These are phyloP conservation scores for Epichloe amarillans DNA, from an alignment of 2,329 filamentous ascomycete species.

Conservation along the genomic window DNA sequence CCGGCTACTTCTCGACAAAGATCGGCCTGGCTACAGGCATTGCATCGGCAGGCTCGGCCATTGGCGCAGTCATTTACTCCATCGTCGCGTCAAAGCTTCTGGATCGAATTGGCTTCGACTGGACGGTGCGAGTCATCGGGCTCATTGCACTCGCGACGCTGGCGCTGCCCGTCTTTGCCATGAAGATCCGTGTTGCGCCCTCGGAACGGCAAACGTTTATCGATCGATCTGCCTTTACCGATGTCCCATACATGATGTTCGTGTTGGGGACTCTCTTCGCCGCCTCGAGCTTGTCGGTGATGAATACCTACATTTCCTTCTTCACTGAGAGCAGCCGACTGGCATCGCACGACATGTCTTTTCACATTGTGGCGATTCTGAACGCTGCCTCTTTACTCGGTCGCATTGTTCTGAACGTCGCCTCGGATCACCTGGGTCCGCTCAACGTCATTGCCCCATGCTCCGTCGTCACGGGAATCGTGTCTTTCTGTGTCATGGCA, in stretches of 20 bases:
- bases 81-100: slow-evolving; percentile 28
- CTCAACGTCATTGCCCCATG: slow-evolving; percentile 21
- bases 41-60: slow-evolving; percentile 14
- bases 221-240: slow-evolving; percentile 36
- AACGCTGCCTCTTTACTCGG: slow-evolving; percentile 32
- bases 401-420: slow-evolving; percentile 26
- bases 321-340: slow-evolving; percentile 28
- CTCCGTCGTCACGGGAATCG: slow-evolving; percentile 16
- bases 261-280: slow-evolving; percentile 21
- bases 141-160: slow-evolving; percentile 28
- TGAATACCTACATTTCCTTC: slow-evolving; percentile 30
- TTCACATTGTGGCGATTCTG: slow-evolving; percentile 30
- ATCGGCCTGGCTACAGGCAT: slow-evolving; percentile 17
- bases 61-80: slow-evolving; percentile 12
- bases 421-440: slow-evolving; percentile 21
- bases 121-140: slow-evolving; percentile 32
- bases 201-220: slow-evolving; percentile 35
- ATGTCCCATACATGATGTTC: slow-evolving; percentile 27
- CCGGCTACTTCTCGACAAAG: slow-evolving; percentile 24
- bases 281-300: slow-evolving; percentile 36
- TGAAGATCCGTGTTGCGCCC: slow-evolving; percentile 20
- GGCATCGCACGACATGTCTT: slow-evolving; percentile 19
- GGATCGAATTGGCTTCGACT: slow-evolving; percentile 39
- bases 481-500: slow-evolving; percentile 23
- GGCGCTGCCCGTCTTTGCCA: slow-evolving; percentile 23